A percentile compares a stretch with the other conserved stretches of the same genome.
Conservation (phyloP, 176 grass and related monocot genomes). For the Ensete glaucum region DNA sequence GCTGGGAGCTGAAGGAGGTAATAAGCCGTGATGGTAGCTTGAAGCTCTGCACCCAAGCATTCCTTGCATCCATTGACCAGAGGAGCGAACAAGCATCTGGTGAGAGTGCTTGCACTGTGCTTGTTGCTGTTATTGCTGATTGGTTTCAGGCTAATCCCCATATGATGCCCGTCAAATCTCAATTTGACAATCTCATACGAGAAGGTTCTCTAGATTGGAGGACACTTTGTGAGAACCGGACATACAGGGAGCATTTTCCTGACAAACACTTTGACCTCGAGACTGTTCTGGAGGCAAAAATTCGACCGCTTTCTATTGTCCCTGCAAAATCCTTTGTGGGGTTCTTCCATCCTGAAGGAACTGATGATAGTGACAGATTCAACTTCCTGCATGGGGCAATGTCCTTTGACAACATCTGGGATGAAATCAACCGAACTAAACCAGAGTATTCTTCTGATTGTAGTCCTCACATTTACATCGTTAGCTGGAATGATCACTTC, state of each 20-base stretch:
- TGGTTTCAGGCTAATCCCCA: slow-evolving; percentile 1
- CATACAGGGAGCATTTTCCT: slow-evolving; percentile 2
- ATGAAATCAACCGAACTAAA: slow-evolving; percentile 4
- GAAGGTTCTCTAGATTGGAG: slow-evolving; percentile 19
- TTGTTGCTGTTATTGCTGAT: slow-evolving; percentile 17
- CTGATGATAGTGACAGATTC: neutral
- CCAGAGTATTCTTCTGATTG: neutral
- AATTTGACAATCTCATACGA: slow-evolving; percentile 13
- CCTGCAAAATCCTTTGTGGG: slow-evolving; percentile 10
- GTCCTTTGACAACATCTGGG: slow-evolving; percentile 20
- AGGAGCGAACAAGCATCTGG: slow-evolving; percentile 11
- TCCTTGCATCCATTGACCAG: slow-evolving; percentile 19
- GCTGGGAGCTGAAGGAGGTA: slow-evolving; percentile 8
- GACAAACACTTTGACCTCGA: slow-evolving; percentile 25
- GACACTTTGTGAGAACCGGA: slow-evolving; percentile 12
- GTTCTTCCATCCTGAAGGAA: slow-evolving; percentile 14
- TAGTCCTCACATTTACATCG: slow-evolving; percentile 3
- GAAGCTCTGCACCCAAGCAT: slow-evolving; percentile 5
- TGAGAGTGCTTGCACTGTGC: slow-evolving; percentile 14
- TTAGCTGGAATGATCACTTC: slow-evolving; percentile 23
- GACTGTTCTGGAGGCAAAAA: slow-evolving; percentile 9
- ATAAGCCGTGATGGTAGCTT: slow-evolving; percentile 16
- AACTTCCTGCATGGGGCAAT: slow-evolving; percentile 13
- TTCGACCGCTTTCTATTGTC: slow-evolving; percentile 13
- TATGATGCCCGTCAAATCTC: slow-evolving; percentile 13